A percentile compares a stretch with the other conserved stretches of the same genome.
These are phyloP conservation scores for Cryptosporidium ubiquitum DNA, from an alignment of 169 alveolate species.

Conservation along the genomic window DNA sequence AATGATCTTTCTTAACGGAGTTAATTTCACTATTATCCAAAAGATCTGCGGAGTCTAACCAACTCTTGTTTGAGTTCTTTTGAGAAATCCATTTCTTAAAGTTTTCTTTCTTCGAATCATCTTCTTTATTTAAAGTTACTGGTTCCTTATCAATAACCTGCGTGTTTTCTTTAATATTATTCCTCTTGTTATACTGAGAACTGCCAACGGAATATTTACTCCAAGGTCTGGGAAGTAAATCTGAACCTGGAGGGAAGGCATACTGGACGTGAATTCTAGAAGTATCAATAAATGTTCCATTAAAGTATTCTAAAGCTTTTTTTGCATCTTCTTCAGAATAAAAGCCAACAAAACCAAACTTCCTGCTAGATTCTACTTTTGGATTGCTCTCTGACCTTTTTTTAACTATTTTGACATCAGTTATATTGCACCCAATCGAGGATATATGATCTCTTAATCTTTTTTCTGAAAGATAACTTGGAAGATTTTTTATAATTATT, in stretches of 20 bases:
- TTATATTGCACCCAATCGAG: constrained; percentile 79
- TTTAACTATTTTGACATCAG: constrained; percentile 84
- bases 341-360: constrained; percentile 90
- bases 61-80: constrained; percentile 29
- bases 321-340: constrained; percentile 84
- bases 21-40: not conserved
- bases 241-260: constrained; percentile 87
- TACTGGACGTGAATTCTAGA: constrained; percentile 86
- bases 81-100: constrained; percentile 13
- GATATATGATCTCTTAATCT: constrained; percentile 82
- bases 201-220: constrained; percentile 78
- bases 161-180: constrained; percentile 23
- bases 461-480: constrained; percentile 81
- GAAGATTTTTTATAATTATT: constrained; percentile 83
- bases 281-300: constrained; percentile 88
- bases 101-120: not conserved
- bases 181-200: constrained; percentile 71
- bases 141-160: constrained; percentile 17
- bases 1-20: not conserved
- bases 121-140: constrained; percentile 8
- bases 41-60: constrained; percentile 63
- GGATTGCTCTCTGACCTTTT: constrained; percentile 69
- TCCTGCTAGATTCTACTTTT: constrained; percentile 77
- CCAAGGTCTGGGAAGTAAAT: constrained; percentile 81
- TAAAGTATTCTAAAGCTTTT: constrained; percentile 84